Percentiles rank a stretch among this genome's conserved stretches.
phyloP scores from a whole-genome alignment of 148 eudicot species.

The Tetragonia tetragonoides region DNA sequence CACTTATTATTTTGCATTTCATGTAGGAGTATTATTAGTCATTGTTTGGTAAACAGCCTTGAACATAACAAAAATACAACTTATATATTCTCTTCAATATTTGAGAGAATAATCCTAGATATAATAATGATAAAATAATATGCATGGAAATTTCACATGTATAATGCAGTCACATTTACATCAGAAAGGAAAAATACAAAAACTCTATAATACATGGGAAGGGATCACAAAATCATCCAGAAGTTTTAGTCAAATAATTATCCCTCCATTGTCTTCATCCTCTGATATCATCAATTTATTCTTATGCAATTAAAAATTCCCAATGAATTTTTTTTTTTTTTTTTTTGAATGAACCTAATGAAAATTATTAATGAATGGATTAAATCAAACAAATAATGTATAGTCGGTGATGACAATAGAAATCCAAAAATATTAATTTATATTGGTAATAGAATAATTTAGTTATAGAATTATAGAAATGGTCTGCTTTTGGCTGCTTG shows the following conservation, averaged over 20 bases:
- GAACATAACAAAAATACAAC: no score
- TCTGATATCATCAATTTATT: background rate
- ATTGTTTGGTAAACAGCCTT: no score
- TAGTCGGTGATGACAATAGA: background rate
- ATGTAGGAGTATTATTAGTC: no score
- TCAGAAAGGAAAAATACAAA: background rate
- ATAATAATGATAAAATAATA: no score
- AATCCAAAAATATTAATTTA: background rate
- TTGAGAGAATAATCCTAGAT: no score
- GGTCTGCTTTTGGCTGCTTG: constrained; percentile 23
- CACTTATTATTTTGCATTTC: no score
- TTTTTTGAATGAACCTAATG: no score
- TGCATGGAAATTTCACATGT: no score
- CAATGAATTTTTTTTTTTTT: background rate
- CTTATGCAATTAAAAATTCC: background rate
- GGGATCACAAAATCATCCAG: background rate
- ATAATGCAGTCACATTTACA: no score
- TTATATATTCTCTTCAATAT: no score
- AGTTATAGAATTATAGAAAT: background rate
- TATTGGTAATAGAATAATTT: background rate
- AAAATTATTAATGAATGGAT: no score
- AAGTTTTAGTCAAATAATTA: constrained; percentile 10
- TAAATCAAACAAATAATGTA: background rate
- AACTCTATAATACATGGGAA: background rate
- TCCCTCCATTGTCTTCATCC: background rate